Evolutionary conservation across 257 asterid genomes (phyloP).

Genomic region (Capsicum rhomboideum): DNA sequence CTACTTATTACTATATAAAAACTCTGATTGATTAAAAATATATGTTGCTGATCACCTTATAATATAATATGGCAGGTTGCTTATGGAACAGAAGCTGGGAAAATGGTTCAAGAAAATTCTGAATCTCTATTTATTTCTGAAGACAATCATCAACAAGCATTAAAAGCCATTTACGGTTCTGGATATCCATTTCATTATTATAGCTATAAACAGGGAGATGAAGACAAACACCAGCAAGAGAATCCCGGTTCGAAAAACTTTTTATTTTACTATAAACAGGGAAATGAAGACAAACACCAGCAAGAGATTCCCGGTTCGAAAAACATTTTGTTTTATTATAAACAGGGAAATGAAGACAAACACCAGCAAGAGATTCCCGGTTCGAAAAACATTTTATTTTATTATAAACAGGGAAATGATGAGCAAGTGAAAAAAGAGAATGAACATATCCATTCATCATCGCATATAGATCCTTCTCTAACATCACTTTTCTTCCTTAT

Average conservation of each 20-base stretch:
- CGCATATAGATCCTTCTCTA: no score
- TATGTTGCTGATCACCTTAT: not conserved
- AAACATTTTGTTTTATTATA: not conserved
- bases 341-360: no score
- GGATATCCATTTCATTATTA: no score
- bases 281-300: not conserved
- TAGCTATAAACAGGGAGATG: not conserved
- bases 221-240: no score
- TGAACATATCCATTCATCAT: no score
- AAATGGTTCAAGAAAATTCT: not conserved
- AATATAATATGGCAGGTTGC: slow-evolving; percentile 21
- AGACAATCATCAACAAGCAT: not conserved
- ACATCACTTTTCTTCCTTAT: slow-evolving; percentile 32
- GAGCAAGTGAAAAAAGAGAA: no score
- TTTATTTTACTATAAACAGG: no score
- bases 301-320: not conserved
- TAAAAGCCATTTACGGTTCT: not conserved
- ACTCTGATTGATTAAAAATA: not conserved
- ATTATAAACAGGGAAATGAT: no score
- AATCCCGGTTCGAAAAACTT: no score
- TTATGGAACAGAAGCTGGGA: slow-evolving; percentile 13
- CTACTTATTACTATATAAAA: not conserved
- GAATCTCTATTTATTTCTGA: not conserved
- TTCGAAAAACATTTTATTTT: no score
- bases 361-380: no score